A percentile compares a stretch with the other conserved stretches of the same genome.
Conservation (phyloP, 768 basidiomycete genomes). For the Podaxis mareebaensis region DNA sequence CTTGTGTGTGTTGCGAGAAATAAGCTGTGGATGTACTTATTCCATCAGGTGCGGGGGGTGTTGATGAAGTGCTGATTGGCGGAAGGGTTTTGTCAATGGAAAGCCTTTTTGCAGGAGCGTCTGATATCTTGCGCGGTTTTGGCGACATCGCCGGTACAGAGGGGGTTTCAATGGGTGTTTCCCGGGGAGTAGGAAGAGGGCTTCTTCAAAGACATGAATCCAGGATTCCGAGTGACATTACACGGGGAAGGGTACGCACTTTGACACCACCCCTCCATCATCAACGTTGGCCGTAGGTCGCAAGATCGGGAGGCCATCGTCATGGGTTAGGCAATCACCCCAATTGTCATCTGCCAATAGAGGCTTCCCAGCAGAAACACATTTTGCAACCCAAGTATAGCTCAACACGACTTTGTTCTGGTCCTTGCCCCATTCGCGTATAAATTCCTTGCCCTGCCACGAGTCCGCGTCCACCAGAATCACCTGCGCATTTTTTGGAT, state of each 20-base stretch:
- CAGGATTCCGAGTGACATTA: constrained; percentile 9
- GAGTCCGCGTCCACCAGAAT: constrained; percentile 60
- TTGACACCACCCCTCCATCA: constrained; percentile 39
- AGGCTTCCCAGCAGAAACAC: constrained; percentile 40
- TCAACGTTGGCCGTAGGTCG: constrained; percentile 31
- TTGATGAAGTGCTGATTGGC: neutral
- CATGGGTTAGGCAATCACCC: constrained; percentile 45
- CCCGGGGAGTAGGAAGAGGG: constrained; percentile 61
- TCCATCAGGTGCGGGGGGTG: neutral
- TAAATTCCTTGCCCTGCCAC: constrained; percentile 53
- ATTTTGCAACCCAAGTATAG: constrained; percentile 53
- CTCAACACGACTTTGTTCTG: constrained; percentile 52
- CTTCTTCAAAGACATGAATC: constrained; percentile 43
- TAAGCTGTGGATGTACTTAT: neutral
- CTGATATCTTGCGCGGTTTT: neutral
- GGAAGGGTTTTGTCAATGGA: neutral
- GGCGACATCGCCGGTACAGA: neutral
- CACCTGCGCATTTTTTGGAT: constrained; percentile 52
- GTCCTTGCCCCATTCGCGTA: constrained; percentile 60
- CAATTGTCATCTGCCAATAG: constrained; percentile 51
- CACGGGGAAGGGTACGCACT: constrained; percentile 40
- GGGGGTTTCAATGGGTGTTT: constrained; percentile 45
- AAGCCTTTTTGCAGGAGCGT: neutral
- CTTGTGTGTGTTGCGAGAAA: neutral
- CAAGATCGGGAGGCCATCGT: constrained; percentile 38